Base-by-base conservation (phyloP, 352 stramenopile genomes). In the Globisporangium yorkense region DNA sequence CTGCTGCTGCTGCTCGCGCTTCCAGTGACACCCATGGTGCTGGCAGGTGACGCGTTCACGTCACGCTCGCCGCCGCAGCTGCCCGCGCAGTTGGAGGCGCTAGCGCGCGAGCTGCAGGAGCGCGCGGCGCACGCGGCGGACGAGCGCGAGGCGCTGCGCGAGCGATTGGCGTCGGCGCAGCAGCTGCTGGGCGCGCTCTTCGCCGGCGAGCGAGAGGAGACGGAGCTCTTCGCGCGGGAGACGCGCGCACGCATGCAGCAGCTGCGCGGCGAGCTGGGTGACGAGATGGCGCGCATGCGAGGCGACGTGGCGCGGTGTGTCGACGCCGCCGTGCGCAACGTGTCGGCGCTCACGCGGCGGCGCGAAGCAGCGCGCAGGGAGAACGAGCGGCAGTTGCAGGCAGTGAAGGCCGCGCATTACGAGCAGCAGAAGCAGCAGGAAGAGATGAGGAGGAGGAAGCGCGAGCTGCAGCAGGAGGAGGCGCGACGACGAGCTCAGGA, bases 261-360 rank as follows among this genome's bases (percentile, higher is more conserved):
- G 40, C 13, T 72, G 20, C 64, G 64, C 15, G 64, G 71, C 13
- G 67, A 62, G 21, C 20, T 75, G 50, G 48, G 48, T 44, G 56
- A 51, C n/a, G 67, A 75, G 46, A 72, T 75, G 67, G 51, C 61
- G 7, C 53, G 27, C 20, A 51, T 40, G 9, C 37, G 55, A 3
- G 54, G 41, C 15, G 61, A 72, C 3, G 43, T 75, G 6, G 51
- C 54, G 2, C 35, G 39, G 27, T 41, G 59, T 20, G 21, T 74
- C 15, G 37, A 33, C 12, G 39, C 47, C 3, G 67, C 67, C 21
- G 49, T 53, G 10, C 41, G 39, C 37, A 67, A 75, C 15, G 51
- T 64, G 24, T 61, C 46, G 3, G 43, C 27, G 5, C 35, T 64
- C 10, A 29, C 29, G 31, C 48, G 55, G 49, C 43, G 37, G 5